phyloP scores from a whole-genome alignment of 768 basidiomycete genomes.

The Lentinula sp. region DNA sequence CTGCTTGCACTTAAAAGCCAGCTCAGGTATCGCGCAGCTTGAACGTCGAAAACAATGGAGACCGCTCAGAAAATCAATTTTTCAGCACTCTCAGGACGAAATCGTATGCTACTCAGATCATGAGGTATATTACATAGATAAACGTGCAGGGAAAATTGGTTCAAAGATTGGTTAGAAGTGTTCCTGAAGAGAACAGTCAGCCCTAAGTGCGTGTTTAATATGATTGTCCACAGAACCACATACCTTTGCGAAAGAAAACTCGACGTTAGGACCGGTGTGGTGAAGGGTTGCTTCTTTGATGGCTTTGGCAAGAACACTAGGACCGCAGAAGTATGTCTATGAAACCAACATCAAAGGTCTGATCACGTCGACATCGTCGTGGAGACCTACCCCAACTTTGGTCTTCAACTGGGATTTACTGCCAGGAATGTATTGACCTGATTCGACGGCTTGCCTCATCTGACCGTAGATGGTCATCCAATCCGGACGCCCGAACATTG shows the following conservation, averaged over 20 bases:
- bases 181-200: conserved; percentile 32
- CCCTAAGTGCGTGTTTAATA: neutral
- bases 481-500: conserved; percentile 89
- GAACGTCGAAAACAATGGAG: neutral
- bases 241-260: conserved; percentile 82
- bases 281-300: conserved; percentile 68
- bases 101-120: neutral
- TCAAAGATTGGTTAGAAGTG: conserved; percentile 53
- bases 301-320: conserved; percentile 63
- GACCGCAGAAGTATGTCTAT: conserved; percentile 88
- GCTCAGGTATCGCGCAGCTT: neutral
- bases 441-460: conserved; percentile 74
- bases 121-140: neutral
- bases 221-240: conserved; percentile 5
- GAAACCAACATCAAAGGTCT: conserved; percentile 3
- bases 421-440: conserved; percentile 77
- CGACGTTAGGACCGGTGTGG: conserved; percentile 47
- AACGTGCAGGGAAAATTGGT: conserved; percentile 10
- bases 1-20: neutral
- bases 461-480: conserved; percentile 78
- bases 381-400: conserved; percentile 65
- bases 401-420: conserved; percentile 74
- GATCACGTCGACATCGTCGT: neutral
- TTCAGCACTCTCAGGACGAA: neutral
- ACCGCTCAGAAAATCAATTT: neutral